Evolutionary conservation across 78 protist species (phyloP).

Genomic region (Protostelium mycophagum): DNA sequence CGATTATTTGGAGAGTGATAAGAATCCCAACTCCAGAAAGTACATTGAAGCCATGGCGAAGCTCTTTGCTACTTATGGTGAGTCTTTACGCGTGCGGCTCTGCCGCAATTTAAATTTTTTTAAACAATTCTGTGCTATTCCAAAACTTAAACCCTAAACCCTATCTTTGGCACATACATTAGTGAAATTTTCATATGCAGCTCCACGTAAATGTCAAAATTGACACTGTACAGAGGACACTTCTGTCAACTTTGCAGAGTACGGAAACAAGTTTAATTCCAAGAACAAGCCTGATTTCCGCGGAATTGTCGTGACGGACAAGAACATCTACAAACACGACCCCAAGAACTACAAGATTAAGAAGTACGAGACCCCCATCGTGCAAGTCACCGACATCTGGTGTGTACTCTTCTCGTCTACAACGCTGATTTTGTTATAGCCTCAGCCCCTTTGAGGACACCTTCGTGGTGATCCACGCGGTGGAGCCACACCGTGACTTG

Average conservation of each 20-base stretch:
- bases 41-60: slow-evolving; percentile 50
- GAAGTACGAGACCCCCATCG: slow-evolving; percentile 67
- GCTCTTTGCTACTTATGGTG: slow-evolving; percentile 45
- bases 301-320: slow-evolving; percentile 61
- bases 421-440: neutral
- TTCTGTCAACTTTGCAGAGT: slow-evolving; percentile 66
- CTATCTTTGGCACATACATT: too few relatives aligned
- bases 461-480: slow-evolving; percentile 43
- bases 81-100: too few relatives aligned
- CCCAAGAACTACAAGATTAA: slow-evolving; percentile 64
- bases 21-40: slow-evolving; percentile 45
- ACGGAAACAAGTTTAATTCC: slow-evolving; percentile 64
- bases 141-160: too few relatives aligned
- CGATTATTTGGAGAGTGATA: slow-evolving; percentile 52
- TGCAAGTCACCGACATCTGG: slow-evolving; percentile 30
- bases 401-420: neutral
- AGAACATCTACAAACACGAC: slow-evolving; percentile 62
- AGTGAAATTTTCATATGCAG: too few relatives aligned
- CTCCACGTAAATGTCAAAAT: neutral
- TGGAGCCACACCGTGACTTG: slow-evolving; percentile 46
- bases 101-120: neutral
- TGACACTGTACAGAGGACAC: slow-evolving; percentile 12
- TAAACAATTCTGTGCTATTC: slow-evolving; percentile 8
- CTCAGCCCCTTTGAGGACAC: slow-evolving; percentile 34
- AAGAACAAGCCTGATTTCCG: slow-evolving; percentile 58